Percentiles rank a stretch among this genome's conserved stretches.
Evolutionary conservation across 1,284 basidiomycete species (phyloP).

Genomic region (Malassezia brasiliensis): DNA sequence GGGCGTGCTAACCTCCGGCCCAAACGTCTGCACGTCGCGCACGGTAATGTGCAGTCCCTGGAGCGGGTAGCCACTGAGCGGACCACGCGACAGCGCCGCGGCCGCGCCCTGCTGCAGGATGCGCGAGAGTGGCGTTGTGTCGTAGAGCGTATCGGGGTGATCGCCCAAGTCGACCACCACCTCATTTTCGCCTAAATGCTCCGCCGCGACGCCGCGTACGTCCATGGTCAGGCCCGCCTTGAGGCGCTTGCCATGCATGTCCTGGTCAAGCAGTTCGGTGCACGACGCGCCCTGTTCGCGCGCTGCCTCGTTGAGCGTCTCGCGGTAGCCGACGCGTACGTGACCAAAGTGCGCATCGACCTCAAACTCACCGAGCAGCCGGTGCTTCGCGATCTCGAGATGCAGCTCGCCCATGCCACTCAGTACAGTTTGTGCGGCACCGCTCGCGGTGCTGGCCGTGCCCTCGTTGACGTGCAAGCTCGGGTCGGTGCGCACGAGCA

Average conservation of each 20-base stretch:
- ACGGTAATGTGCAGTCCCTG: constrained; percentile 26
- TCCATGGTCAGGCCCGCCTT: constrained; percentile 23
- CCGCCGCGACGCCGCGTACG: constrained; percentile 22
- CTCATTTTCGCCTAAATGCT: constrained; percentile 26
- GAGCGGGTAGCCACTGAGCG: constrained; percentile 36
- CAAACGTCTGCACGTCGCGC: constrained; percentile 23
- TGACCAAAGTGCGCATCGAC: constrained; percentile 66
- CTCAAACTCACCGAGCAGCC: constrained; percentile 69
- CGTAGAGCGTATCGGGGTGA: background rate
- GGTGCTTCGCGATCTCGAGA: constrained; percentile 72
- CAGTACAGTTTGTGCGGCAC: constrained; percentile 68
- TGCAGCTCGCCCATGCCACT: constrained; percentile 76
- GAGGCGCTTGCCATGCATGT: constrained; percentile 32
- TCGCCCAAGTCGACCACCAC: constrained; percentile 22
- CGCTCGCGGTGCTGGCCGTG: constrained; percentile 12
- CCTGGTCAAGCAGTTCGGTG: constrained; percentile 30
- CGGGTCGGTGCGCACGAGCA: constrained; percentile 73
- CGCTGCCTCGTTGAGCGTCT: constrained; percentile 54
- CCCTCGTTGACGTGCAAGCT: constrained; percentile 58
- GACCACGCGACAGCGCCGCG: constrained; percentile 36
- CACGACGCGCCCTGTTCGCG: background rate
- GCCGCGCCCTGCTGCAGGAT: constrained; percentile 19
- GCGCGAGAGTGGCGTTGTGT: background rate
- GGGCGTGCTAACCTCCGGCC: constrained; percentile 25
- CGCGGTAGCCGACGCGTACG: constrained; percentile 69